Base-by-base conservation (phyloP, 1,284 basidiomycete genomes). In the Mycosarcoma mackinlayi region DNA sequence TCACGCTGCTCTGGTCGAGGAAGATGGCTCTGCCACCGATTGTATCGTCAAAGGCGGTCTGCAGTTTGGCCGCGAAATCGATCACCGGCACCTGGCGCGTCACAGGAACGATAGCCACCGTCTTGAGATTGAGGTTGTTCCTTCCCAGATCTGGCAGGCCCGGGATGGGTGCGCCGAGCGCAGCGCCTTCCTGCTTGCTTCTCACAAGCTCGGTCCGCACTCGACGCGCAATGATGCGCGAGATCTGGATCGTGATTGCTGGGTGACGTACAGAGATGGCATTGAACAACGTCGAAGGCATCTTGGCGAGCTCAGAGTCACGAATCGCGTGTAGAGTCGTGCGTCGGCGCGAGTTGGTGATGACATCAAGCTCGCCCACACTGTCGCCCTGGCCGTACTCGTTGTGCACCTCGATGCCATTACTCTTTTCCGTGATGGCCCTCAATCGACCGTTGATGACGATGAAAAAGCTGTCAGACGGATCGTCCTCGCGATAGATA, bases 241-340 rank as follows among this genome's bases (percentile, higher is more conserved):
- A 86, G 44, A 99, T 94, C 88, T 97, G 93, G 31, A 96, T 90
- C 25, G 96, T 98, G 6, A 94, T 94, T 63, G 92, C 90, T 6
- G 96, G 95, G 84, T 98, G 96, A 54, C 93, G 92, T 51, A 78
- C 67, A 53, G 83, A 83, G 51, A 85, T 95, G 0, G 95, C 95
- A 82, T 98, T 98, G 86, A 98, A 99, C 14, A 99, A 86, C 0
- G 95, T 97, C 79, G 93, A 90, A 0, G 95, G 96, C 90, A 99
- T 97, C 42, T 94, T 87, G 40, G 94, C 96, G n/a, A 99, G 86
- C 83, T 99, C 96, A 0, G 93, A 94, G 82, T 99, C 95, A 76
- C 95, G 92, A 70, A 99, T 98, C 4, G 95, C 95, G 83, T 98
- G 95, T 10, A 98, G 88, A 1, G 95, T 98, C 53, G 90, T 94